These are phyloP conservation scores for Solanum hybrid DNA, from an alignment of 305 asterid species.

Conservation along the genomic window DNA sequence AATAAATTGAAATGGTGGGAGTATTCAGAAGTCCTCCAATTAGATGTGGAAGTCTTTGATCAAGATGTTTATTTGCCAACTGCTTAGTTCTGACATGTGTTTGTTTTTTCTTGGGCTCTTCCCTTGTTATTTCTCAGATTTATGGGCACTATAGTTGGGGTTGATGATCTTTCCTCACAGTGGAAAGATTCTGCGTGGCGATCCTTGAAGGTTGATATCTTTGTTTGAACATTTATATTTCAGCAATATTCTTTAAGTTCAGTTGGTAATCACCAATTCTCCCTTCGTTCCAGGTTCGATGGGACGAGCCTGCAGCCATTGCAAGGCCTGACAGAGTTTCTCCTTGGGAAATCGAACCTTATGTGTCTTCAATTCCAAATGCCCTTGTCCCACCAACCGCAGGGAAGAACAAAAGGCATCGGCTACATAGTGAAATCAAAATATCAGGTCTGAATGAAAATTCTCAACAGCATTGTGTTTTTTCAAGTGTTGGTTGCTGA, in stretches of 20 bases:
- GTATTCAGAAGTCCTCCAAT: not conserved
- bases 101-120: not conserved
- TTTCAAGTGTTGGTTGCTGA: not conserved
- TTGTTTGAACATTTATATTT: not conserved
- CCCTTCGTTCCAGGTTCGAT: constrained; percentile 56
- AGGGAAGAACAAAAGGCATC: constrained; percentile 57
- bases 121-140: constrained; percentile 37
- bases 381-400: constrained; percentile 32
- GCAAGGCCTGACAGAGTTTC: constrained; percentile 83
- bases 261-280: not conserved
- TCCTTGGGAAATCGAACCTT: constrained; percentile 96
- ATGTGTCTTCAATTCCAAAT: constrained; percentile 50
- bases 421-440: constrained; percentile 44
- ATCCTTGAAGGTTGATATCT: constrained; percentile 53
- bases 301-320: constrained; percentile 88
- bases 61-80: constrained; percentile 6
- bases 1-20: not conserved
- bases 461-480: not conserved
- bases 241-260: not conserved
- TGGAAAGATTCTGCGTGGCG: constrained; percentile 91
- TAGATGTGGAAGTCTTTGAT: not conserved
- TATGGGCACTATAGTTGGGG: constrained; percentile 84
- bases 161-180: constrained; percentile 58
- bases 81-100: not conserved
- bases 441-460: constrained; percentile 38